phyloP scores from a whole-genome alignment of 352 stramenopile species.

The Phytophthora multivora region DNA sequence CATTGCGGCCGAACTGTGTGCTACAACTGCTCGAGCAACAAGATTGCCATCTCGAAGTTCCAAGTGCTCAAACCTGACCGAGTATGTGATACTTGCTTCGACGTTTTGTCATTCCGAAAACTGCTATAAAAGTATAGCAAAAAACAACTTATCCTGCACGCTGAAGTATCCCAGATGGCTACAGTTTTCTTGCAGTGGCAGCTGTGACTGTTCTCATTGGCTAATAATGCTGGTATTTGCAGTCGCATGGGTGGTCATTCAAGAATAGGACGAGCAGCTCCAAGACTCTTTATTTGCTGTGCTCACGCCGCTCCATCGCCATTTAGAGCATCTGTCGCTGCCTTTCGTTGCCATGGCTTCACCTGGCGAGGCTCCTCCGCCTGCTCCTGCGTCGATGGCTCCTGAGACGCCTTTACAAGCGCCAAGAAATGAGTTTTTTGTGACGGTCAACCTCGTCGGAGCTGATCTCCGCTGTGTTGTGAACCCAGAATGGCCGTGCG shows the following conservation, averaged over 20 bases:
- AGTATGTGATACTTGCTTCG: constrained; percentile 86
- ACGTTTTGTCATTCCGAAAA: constrained; percentile 83
- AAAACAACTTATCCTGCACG: background rate
- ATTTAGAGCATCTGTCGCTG: background rate
- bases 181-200: constrained; percentile 10
- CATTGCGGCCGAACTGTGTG: constrained; percentile 86
- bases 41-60: constrained; percentile 87
- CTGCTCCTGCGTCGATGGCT: constrained; percentile 16
- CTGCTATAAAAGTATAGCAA: constrained; percentile 49
- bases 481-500: constrained; percentile 65
- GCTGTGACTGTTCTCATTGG: constrained; percentile 21
- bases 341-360: constrained; percentile 18
- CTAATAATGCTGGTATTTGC: constrained; percentile 13
- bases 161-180: constrained; percentile 18
- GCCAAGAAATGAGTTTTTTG: constrained; percentile 40
- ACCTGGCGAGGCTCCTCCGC: constrained; percentile 3
- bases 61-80: constrained; percentile 67
- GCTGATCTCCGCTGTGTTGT: constrained; percentile 61
- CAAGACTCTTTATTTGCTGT: background rate
- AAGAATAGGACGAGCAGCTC: constrained; percentile 25
- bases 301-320: background rate
- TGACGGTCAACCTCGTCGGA: constrained; percentile 54
- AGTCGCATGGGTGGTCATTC: constrained; percentile 15
- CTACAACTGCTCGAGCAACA: constrained; percentile 88
- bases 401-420: constrained; percentile 17